Evolutionary conservation across 1,284 basidiomycete genomes (phyloP).

Genomic region (Marasmius tenuissimus): DNA sequence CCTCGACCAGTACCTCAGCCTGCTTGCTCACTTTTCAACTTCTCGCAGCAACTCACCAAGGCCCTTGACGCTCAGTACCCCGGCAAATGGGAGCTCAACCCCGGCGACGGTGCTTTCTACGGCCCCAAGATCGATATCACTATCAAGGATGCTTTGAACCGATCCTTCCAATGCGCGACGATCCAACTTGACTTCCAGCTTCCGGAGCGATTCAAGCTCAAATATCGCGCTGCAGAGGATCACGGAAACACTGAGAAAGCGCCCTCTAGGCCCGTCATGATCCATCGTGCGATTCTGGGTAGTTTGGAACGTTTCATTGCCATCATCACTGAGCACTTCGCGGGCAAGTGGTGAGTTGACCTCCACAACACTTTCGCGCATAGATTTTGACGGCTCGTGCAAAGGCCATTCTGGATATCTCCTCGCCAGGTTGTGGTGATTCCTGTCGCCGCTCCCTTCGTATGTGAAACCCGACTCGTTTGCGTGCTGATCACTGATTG

Average conservation of each 20-base stretch:
- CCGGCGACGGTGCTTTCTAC: conserved; percentile 97
- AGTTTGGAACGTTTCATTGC: conserved; percentile 96
- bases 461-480: conserved; percentile 40
- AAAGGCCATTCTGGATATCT: conserved; percentile 95
- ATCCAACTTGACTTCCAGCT: conserved; percentile 99
- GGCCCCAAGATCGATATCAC: conserved; percentile 98
- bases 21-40: background rate
- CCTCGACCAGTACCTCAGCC: conserved; percentile 2
- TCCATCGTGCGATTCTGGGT: conserved; percentile 96
- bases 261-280: conserved; percentile 89
- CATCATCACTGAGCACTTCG: conserved; percentile 97
- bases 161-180: conserved; percentile 98
- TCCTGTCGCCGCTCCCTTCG: conserved; percentile 86
- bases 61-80: conserved; percentile 89
- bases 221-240: conserved; percentile 82
- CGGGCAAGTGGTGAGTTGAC: conserved; percentile 84
- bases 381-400: conserved; percentile 2
- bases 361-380: background rate
- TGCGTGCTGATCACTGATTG: background rate
- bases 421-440: conserved; percentile 95
- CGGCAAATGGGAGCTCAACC: conserved; percentile 93
- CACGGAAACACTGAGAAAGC: conserved; percentile 56
- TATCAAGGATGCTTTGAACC: conserved; percentile 88
- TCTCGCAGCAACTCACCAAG: conserved; percentile 72
- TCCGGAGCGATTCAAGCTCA: conserved; percentile 96